Percentiles rank a stretch among this genome's conserved stretches.
Evolutionary conservation across 75 land plant species (phyloP).

Genomic region (Adiantum capillusveneris): DNA sequence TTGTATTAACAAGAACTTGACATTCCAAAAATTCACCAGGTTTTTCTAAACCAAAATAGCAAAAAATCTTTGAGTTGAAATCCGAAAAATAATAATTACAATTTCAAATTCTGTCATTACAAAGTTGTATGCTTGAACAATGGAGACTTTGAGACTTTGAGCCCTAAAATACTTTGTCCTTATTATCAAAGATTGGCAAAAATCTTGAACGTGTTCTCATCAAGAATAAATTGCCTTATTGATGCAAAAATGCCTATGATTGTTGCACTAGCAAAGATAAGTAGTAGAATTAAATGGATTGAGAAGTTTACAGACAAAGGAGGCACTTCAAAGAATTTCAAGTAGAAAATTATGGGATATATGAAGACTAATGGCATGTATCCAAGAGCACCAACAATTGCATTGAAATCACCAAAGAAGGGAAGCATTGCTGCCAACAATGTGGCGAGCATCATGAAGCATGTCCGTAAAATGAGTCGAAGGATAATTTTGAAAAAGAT

Average conservation of each 20-base stretch:
- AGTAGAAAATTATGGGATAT: slow-evolving; percentile 75
- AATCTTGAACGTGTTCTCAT: slow-evolving; percentile 58
- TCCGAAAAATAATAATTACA: too few relatives aligned
- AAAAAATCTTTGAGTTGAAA: too few relatives aligned
- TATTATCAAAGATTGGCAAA: too few relatives aligned
- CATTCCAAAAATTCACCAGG: too few relatives aligned
- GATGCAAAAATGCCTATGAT: slow-evolving; percentile 61
- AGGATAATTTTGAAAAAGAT: slow-evolving; percentile 56
- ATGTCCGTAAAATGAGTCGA: too few relatives aligned
- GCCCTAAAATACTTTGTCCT: too few relatives aligned
- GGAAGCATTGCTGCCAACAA: slow-evolving; percentile 87
- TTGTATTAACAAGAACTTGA: too few relatives aligned
- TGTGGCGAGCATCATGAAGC: slow-evolving; percentile 54
- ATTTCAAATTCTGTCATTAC: too few relatives aligned
- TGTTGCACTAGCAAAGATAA: slow-evolving; percentile 44
- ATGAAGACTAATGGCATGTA: slow-evolving; percentile 81
- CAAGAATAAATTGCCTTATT: slow-evolving; percentile 53
- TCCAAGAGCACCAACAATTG: slow-evolving; percentile 73
- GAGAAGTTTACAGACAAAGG: slow-evolving; percentile 34
- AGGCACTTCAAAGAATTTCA: slow-evolving; percentile 45
- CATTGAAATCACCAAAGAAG: slow-evolving; percentile 91
- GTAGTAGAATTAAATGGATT: slow-evolving; percentile 44
- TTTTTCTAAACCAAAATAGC: too few relatives aligned
- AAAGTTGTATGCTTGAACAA: too few relatives aligned
- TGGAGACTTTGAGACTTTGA: too few relatives aligned